Evolutionary conservation across 768 basidiomycete genomes (phyloP).

Genomic region (Suillus paluster): DNA sequence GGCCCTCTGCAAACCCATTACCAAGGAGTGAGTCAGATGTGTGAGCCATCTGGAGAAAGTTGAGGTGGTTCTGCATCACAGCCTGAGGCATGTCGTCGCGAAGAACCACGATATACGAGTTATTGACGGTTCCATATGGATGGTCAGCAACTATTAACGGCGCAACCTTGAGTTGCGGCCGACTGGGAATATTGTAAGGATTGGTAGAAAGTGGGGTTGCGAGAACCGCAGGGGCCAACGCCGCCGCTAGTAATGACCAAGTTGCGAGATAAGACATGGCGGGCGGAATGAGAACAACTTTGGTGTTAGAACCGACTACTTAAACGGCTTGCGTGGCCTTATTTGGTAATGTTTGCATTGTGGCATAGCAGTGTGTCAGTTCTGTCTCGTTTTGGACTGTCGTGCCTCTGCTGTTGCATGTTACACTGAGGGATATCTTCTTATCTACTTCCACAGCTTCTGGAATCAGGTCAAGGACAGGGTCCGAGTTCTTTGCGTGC

Average conservation of each 20-base stretch:
- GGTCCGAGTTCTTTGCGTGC: too few species aligned
- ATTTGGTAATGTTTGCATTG: slow-evolving; percentile 34
- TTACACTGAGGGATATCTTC: too few species aligned
- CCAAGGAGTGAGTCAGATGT: slow-evolving; percentile 55
- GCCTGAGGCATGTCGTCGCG: slow-evolving; percentile 66
- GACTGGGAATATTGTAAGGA: slow-evolving; percentile 36
- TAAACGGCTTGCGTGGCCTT: slow-evolving; percentile 20
- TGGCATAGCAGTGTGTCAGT: slow-evolving; percentile 21
- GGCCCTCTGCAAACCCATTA: slow-evolving; percentile 49
- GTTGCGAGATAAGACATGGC: slow-evolving; percentile 40
- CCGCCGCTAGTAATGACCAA: slow-evolving; percentile 42
- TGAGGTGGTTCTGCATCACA: slow-evolving; percentile 76
- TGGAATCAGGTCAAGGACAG: too few species aligned
- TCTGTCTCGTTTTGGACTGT: slow-evolving; percentile 12
- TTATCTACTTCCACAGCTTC: not conserved
- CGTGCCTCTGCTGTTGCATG: not conserved
- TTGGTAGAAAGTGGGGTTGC: slow-evolving; percentile 52
- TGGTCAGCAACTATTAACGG: slow-evolving; percentile 63
- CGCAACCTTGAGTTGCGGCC: slow-evolving; percentile 56
- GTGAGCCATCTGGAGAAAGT: slow-evolving; percentile 71
- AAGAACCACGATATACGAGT: slow-evolving; percentile 94
- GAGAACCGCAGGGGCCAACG: slow-evolving; percentile 38
- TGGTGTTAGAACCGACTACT: slow-evolving; percentile 21
- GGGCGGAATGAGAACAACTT: slow-evolving; percentile 22
- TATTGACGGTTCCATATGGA: slow-evolving; percentile 75